phyloP scores from a whole-genome alignment of 441 rosid genomes.

The Adansonia grandidieri region DNA sequence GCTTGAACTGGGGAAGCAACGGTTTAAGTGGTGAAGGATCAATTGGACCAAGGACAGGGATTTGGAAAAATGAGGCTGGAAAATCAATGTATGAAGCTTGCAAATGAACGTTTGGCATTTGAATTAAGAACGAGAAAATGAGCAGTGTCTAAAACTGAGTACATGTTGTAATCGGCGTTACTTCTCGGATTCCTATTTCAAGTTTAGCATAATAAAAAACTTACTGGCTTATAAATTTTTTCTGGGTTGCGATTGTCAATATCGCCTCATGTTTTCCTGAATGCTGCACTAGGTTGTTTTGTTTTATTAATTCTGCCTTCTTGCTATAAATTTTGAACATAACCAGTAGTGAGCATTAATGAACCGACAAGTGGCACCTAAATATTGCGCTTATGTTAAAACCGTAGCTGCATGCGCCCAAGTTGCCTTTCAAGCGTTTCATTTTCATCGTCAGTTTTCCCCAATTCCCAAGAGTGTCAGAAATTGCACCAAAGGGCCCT shows the following conservation, averaged over 20 bases:
- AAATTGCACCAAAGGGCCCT: background rate
- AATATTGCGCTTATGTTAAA: background rate
- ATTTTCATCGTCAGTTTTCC: conserved; percentile 11
- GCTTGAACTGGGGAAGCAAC: conserved; percentile 32
- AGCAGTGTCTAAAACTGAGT: background rate
- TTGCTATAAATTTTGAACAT: background rate
- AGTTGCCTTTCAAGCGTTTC: conserved; percentile 14
- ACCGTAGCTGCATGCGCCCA: background rate
- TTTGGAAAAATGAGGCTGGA: conserved; percentile 36
- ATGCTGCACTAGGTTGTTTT: background rate
- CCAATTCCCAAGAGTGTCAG: conserved; percentile 1
- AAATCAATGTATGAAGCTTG: conserved; percentile 39
- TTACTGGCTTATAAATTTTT: background rate
- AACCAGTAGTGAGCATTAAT: background rate
- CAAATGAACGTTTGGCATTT: conserved; percentile 28
- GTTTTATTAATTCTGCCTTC: background rate
- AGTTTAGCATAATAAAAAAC: background rate
- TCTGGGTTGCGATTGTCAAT: background rate
- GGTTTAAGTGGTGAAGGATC: conserved; percentile 27
- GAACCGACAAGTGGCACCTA: conserved; percentile 7
- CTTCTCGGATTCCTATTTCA: background rate
- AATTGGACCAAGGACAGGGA: conserved; percentile 28
- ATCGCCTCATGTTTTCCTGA: background rate
- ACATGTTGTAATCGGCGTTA: background rate
- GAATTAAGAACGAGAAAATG: conserved; percentile 24